Conservation (phyloP, 257 asterid species). For the Scutellaria minor region DNA sequence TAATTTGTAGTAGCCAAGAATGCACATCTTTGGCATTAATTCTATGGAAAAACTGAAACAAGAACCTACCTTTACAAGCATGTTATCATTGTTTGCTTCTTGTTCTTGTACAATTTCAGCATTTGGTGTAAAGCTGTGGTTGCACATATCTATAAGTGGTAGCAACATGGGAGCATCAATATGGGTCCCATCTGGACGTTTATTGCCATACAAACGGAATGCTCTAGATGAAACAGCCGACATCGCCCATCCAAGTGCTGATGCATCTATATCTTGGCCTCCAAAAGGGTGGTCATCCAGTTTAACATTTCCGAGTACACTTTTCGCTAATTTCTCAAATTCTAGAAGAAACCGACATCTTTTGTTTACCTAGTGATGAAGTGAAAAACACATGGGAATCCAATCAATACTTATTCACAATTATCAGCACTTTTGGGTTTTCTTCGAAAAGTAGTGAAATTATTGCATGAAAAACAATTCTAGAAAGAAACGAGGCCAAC, state of each 20-base stretch:
- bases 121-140: slow-evolving; percentile 93
- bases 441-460: slow-evolving; percentile 7
- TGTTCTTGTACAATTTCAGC: slow-evolving; percentile 85
- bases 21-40: neutral
- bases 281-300: slow-evolving; percentile 73
- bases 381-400: slow-evolving; percentile 11
- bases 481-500: neutral
- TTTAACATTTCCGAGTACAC: slow-evolving; percentile 56
- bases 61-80: slow-evolving; percentile 79
- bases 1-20: neutral
- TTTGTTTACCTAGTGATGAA: slow-evolving; percentile 72
- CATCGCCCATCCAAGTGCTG: slow-evolving; percentile 98
- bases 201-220: slow-evolving; percentile 74
- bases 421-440: neutral
- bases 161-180: slow-evolving; percentile 77
- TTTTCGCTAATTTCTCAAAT: slow-evolving; percentile 62
- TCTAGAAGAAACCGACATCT: slow-evolving; percentile 95
- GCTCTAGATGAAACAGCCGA: slow-evolving; percentile 98
- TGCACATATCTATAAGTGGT: slow-evolving; percentile 98
- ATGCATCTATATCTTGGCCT: slow-evolving; percentile 81
- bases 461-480: neutral
- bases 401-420: neutral
- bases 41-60: neutral
- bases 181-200: slow-evolving; percentile 66
- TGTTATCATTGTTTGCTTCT: slow-evolving; percentile 52